phyloP scores from a whole-genome alignment of 257 asterid species.

The Solanum habrochaites region DNA sequence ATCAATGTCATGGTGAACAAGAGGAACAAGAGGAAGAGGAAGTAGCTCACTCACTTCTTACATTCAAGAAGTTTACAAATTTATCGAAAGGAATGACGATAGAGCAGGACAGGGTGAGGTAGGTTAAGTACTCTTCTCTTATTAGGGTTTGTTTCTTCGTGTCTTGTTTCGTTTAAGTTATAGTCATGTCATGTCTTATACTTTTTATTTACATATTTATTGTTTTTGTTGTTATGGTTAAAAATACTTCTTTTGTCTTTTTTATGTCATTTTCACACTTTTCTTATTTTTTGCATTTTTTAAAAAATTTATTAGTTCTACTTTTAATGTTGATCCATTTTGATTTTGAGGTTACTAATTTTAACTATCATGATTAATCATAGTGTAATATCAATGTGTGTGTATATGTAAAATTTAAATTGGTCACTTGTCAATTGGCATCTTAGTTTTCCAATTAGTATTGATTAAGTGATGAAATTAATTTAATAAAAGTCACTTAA shows the following conservation, averaged over 20 bases:
- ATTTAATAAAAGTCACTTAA: neutral
- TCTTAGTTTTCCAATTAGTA: neutral
- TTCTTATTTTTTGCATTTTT: no score
- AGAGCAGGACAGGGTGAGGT: neutral
- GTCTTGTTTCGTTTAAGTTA: neutral
- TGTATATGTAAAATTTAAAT: no score
- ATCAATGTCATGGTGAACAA: neutral
- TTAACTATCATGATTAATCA: neutral
- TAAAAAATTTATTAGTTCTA: neutral
- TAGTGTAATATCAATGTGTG: neutral
- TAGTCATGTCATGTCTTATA: neutral
- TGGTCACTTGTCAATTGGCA: neutral
- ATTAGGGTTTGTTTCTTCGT: neutral
- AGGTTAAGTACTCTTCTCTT: neutral
- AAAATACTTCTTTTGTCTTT: neutral
- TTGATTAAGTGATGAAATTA: neutral
- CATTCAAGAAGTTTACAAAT: no score
- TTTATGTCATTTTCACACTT: neutral
- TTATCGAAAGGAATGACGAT: neutral
- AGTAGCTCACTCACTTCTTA: neutral
- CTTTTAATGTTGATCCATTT: neutral
- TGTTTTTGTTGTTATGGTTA: neutral
- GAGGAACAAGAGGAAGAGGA: neutral
- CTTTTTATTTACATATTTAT: no score
- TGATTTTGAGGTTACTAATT: neutral